These are phyloP conservation scores for Paraconiothyrium sp. DNA, from an alignment of 2,329 filamentous ascomycete species.

Conservation along the genomic window DNA sequence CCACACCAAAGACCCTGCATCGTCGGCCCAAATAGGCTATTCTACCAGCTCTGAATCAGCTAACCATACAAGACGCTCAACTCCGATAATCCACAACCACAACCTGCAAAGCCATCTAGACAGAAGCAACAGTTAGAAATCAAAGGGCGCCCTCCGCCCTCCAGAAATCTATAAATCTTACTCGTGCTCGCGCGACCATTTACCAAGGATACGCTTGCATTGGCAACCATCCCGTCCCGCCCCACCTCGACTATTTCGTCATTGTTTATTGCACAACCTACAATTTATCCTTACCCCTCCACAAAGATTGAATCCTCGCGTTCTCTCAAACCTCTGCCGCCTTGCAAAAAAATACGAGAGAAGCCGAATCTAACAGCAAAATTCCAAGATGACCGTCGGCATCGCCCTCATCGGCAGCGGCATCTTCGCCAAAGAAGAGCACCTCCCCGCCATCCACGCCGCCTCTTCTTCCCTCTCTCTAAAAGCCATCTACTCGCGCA, in stretches of 20 bases:
- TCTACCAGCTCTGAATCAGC: background rate
- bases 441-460: slow-evolving; percentile 70
- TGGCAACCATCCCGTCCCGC: background rate
- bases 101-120: too few relatives aligned
- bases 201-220: too few relatives aligned
- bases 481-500: slow-evolving; percentile 73
- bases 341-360: background rate
- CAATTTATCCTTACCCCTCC: background rate
- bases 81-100: too few relatives aligned
- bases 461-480: slow-evolving; percentile 61
- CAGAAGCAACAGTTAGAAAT: background rate
- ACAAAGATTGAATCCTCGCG: background rate
- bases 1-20: background rate
- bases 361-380: background rate
- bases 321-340: background rate
- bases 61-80: background rate
- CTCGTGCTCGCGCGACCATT: too few relatives aligned
- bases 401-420: slow-evolving; percentile 71
- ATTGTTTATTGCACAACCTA: background rate
- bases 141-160: background rate
- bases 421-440: slow-evolving; percentile 69
- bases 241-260: slow-evolving; percentile 10
- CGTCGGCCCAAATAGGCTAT: slow-evolving; percentile 10
- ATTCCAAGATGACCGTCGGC: slow-evolving; percentile 52
- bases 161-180: too few relatives aligned